Base-by-base conservation (phyloP, 352 stramenopile genomes). In the Globisporangium recalcitrans region DNA sequence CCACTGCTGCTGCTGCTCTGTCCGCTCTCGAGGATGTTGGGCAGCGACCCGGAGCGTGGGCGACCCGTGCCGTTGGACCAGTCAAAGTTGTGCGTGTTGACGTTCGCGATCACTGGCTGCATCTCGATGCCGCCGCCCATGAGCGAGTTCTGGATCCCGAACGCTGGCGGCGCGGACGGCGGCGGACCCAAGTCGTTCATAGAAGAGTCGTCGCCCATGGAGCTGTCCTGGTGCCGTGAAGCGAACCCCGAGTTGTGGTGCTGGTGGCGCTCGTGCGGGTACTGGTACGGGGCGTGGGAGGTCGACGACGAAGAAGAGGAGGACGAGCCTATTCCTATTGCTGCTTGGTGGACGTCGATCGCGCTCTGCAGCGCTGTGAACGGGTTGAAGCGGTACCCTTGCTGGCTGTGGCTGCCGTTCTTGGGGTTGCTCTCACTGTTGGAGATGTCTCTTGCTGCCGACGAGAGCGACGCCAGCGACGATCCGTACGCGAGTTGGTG, bases 81-180 rank as follows among this genome's bases (percentile, higher is more conserved):
- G 71, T 92, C 82, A 59, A 94, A 94, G 55, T 88, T 90, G 59
- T 80, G 73, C 27, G 81, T 90, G 64, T 90, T 91, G 63, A 94
- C 84, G 52, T 77, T 83, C n/a, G 82, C 59, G 31, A 81, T 83
- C 29, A 76, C 69, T n/a, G 80, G 81, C 54, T 89, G 81, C 32
- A 80, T 58, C 52, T 94, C 85, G 29, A 94, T 94, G 48, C 85
- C 82, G 34, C 85, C 85, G 58, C 85, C 85, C 67, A 92, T 88
- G 31, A 94, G 82, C 32, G 85, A 94, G 61, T 94, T 85, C 63
- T 88, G 73, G 49, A 92, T 77, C 7, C 63, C 71, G 36, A 94
- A 86, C 9, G 72, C 70, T 31, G 85, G 85, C 0, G 82, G 78
- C 0, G 71, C 80, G 34, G 57, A 72, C 3, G 85, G 85, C 14